These are phyloP conservation scores for Pterocarpus macrocarpus DNA, from an alignment of 306 rosid species.

Conservation along the genomic window DNA sequence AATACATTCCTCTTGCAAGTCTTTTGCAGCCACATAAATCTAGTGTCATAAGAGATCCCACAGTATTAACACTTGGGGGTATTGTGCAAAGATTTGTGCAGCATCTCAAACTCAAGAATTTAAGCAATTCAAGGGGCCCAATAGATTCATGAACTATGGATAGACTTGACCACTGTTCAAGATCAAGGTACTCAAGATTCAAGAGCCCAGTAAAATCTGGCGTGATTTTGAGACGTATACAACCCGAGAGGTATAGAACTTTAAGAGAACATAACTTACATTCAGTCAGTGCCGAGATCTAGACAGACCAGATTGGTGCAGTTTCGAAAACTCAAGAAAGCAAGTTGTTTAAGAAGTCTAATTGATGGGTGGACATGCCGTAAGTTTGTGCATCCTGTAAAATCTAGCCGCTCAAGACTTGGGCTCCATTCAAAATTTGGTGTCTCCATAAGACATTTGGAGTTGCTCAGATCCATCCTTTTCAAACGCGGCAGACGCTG, in stretches of 20 bases:
- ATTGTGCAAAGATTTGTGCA: background rate
- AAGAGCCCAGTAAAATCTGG: background rate
- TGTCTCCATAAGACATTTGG: background rate
- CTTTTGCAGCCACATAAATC: too few relatives aligned
- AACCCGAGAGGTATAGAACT: background rate
- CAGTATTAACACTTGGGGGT: accelerated
- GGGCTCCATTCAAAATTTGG: background rate
- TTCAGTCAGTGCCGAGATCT: background rate
- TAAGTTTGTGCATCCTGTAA: background rate
- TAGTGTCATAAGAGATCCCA: background rate
- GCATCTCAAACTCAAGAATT: background rate
- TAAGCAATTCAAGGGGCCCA: background rate
- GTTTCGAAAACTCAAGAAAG: background rate
- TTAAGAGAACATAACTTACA: background rate
- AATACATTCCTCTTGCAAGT: too few relatives aligned
- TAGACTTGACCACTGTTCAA: background rate
- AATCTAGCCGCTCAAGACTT: background rate
- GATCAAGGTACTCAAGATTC: background rate
- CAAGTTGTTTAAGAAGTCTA: background rate
- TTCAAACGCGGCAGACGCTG: background rate
- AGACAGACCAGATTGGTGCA: background rate
- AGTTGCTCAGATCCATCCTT: background rate
- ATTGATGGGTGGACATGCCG: background rate
- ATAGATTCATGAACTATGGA: background rate
- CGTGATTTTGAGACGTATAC: background rate